A percentile compares a stretch with the other conserved stretches of the same genome.
phyloP scores from a whole-genome alignment of 129 eudicot genomes.

The Solidago caesia region DNA sequence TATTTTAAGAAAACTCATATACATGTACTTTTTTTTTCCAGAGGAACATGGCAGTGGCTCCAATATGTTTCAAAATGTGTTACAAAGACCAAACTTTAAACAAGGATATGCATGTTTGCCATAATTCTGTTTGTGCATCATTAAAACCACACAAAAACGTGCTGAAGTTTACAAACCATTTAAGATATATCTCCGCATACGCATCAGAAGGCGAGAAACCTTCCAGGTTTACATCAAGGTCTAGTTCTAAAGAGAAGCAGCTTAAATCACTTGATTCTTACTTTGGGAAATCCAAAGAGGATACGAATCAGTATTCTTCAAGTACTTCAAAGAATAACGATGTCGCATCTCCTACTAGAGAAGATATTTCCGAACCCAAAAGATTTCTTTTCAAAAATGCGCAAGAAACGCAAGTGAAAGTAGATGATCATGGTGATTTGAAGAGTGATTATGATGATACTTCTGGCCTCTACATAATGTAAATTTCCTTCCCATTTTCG shows the following conservation, averaged over 20 bases:
- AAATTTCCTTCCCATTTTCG: conserved; percentile 25
- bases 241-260: conserved; percentile 53
- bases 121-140: conserved; percentile 13
- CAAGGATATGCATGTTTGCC: conserved; percentile 17
- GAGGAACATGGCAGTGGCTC: conserved; percentile 50
- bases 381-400: conserved; percentile 19
- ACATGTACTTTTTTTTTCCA: conserved; percentile 19
- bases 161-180: conserved; percentile 14
- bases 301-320: conserved; percentile 23
- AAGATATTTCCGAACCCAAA: conserved; percentile 17
- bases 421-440: conserved; percentile 24
- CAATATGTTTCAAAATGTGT: conserved; percentile 42
- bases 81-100: conserved; percentile 30
- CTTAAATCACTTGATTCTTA: conserved; percentile 53
- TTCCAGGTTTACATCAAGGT: conserved; percentile 23
- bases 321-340: conserved; percentile 9
- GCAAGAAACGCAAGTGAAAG: conserved; percentile 21
- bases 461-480: conserved; percentile 69
- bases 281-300: conserved; percentile 45
- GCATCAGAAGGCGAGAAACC: conserved; percentile 30
- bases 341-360: conserved; percentile 24
- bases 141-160: conserved; percentile 7
- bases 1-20: neutral
- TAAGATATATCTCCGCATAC: conserved; percentile 28
- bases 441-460: conserved; percentile 45